Percentiles rank a stretch among this genome's conserved stretches.
phyloP scores from a whole-genome alignment of 805 yeast species.

The Saccharomycopsis vini region DNA sequence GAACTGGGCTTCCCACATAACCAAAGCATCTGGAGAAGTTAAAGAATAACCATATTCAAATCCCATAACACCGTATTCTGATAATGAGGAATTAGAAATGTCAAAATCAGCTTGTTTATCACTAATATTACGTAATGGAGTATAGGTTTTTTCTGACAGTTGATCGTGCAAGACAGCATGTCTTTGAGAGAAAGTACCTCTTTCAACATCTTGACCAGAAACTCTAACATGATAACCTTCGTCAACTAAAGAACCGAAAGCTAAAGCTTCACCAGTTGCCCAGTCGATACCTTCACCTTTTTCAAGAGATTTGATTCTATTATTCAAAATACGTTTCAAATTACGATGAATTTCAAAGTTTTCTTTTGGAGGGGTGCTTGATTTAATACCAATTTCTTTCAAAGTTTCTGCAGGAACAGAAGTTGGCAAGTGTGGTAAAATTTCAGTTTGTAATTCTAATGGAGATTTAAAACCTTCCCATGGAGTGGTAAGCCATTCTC shows the following conservation, averaged over 20 bases:
- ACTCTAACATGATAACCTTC: slow-evolving; percentile 97
- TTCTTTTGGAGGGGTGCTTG: slow-evolving; percentile 77
- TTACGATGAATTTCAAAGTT: slow-evolving; percentile 88
- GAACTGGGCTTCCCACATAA: slow-evolving; percentile 99
- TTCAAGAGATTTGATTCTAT: slow-evolving; percentile 80
- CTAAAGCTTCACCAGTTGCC: slow-evolving; percentile 99
- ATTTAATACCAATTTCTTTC: slow-evolving; percentile 67
- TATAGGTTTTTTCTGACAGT: slow-evolving; percentile 68
- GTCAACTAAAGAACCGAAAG: slow-evolving; percentile 81
- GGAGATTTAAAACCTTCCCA: slow-evolving; percentile 99
- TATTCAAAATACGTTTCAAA: slow-evolving; percentile 85
- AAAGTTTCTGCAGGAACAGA: slow-evolving; percentile 65
- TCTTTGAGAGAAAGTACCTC: slow-evolving; percentile 99
- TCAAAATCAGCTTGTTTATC: slow-evolving; percentile 79
- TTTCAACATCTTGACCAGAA: slow-evolving; percentile 99
- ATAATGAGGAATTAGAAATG: slow-evolving; percentile 88
- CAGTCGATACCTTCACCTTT: slow-evolving; percentile 94
- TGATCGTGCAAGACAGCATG: slow-evolving; percentile 98
- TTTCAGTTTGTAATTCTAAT: slow-evolving; percentile 89
- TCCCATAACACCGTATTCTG: slow-evolving; percentile 99
- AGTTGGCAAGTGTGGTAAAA: slow-evolving; percentile 94
- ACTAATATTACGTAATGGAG: slow-evolving; percentile 74
- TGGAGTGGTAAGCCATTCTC: slow-evolving; percentile 97
- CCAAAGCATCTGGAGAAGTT: slow-evolving; percentile 94
- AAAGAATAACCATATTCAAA: slow-evolving; percentile 98